Evolutionary conservation across 495 filamentous ascomycete genomes (phyloP).

Genomic region (Aspergillus affinis): DNA sequence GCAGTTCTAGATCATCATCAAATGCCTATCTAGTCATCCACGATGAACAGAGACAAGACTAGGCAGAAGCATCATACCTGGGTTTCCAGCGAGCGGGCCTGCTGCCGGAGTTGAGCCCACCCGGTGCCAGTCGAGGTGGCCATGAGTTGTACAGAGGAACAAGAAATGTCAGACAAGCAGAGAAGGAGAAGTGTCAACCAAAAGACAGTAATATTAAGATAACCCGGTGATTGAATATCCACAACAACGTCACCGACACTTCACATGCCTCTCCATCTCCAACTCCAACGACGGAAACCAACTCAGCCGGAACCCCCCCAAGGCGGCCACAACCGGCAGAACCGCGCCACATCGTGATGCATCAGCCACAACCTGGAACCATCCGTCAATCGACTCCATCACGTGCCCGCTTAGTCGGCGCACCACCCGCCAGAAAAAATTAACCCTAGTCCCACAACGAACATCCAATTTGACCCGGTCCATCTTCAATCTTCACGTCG

Average conservation of each 20-base stretch:
- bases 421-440: slow-evolving; percentile 34
- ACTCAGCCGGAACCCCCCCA: not conserved
- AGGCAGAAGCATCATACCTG: slow-evolving; percentile 59
- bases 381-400: slow-evolving; percentile 19
- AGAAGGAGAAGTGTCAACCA: slow-evolving; percentile 2
- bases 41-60: slow-evolving; percentile 9
- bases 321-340: not conserved
- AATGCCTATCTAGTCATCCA: not conserved
- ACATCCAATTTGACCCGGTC: slow-evolving; percentile 45
- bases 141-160: slow-evolving; percentile 45
- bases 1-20: no score
- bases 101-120: slow-evolving; percentile 95
- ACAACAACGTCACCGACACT: no score
- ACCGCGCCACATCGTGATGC: slow-evolving; percentile 5
- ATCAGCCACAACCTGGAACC: slow-evolving; percentile 15
- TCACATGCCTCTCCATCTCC: no score
- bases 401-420: slow-evolving; percentile 42
- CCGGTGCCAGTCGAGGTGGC: slow-evolving; percentile 74
- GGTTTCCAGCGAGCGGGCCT: slow-evolving; percentile 84
- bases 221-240: no score
- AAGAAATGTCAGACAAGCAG: slow-evolving; percentile 2
- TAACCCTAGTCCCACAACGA: slow-evolving; percentile 57
- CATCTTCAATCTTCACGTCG: slow-evolving; percentile 54
- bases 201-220: not conserved
- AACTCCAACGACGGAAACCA: no score